Percentiles rank a stretch among this genome's conserved stretches.
Evolutionary conservation across 1,284 basidiomycete species (phyloP).

Genomic region (Tilletia walkeri): DNA sequence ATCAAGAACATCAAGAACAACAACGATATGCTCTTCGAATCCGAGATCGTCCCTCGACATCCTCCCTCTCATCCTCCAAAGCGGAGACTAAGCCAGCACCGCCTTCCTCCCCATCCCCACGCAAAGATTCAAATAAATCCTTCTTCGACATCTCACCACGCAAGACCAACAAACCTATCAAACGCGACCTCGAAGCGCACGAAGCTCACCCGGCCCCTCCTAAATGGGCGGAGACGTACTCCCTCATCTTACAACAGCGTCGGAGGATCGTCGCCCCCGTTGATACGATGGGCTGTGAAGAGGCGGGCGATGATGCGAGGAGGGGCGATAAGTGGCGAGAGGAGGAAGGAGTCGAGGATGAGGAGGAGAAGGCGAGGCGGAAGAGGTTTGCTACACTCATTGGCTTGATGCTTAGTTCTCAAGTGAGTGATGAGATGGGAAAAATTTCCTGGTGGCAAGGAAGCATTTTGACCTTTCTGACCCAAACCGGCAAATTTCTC

Average conservation of each 20-base stretch:
- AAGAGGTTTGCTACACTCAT: slow-evolving; percentile 80
- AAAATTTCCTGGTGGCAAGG: too few species aligned
- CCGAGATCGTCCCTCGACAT: too few species aligned
- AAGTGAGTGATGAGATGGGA: slow-evolving; percentile 22
- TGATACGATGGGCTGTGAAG: slow-evolving; percentile 55
- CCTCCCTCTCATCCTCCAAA: too few species aligned
- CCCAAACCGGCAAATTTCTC: too few species aligned
- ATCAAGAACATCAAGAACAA: too few species aligned
- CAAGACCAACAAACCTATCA: slow-evolving; percentile 43
- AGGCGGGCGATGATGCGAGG: slow-evolving; percentile 39
- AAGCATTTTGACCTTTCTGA: too few species aligned
- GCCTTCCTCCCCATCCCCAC: too few species aligned
- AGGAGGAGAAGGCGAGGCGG: slow-evolving; percentile 61
- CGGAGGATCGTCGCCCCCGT: slow-evolving; percentile 49
- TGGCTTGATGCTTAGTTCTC: slow-evolving; percentile 86
- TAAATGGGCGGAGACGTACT: slow-evolving; percentile 39
- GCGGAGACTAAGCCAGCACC: too few species aligned
- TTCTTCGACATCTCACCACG: slow-evolving; percentile 36
- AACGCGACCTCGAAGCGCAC: slow-evolving; percentile 43
- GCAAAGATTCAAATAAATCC: neutral
- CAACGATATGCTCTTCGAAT: too few species aligned
- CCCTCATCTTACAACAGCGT: slow-evolving; percentile 37
- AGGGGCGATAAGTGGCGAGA: slow-evolving; percentile 35
- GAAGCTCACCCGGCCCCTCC: slow-evolving; percentile 43
- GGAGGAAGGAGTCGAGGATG: slow-evolving; percentile 24